These are phyloP conservation scores for Psilocybe tampanensis DNA, from an alignment of 768 basidiomycete genomes.

Conservation along the genomic window DNA sequence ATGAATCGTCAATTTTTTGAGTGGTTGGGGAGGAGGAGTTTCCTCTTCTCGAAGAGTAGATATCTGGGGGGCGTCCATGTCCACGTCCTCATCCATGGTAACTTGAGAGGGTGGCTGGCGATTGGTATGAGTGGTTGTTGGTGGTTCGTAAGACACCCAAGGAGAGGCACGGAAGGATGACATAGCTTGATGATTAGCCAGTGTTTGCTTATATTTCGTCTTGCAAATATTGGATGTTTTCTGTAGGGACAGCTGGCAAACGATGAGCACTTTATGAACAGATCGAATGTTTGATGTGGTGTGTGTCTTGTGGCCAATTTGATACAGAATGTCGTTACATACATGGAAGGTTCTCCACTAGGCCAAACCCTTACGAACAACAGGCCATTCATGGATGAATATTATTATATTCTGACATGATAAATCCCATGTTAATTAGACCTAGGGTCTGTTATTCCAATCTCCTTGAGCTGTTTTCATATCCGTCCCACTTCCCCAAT, in stretches of 20 bases:
- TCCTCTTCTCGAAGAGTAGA: slow-evolving; percentile 76
- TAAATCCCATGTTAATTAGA: too few relatives aligned
- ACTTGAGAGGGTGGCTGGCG: slow-evolving; percentile 26
- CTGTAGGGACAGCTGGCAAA: slow-evolving; percentile 9
- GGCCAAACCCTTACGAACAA: neutral
- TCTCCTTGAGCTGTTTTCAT: slow-evolving; percentile 48
- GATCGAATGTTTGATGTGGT: slow-evolving; percentile 1
- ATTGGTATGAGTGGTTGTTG: slow-evolving; percentile 23
- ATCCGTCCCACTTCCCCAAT: slow-evolving; percentile 69
- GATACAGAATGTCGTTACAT: neutral
- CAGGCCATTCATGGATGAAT: too few relatives aligned
- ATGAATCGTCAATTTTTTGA: slow-evolving; percentile 19
- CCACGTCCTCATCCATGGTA: slow-evolving; percentile 48
- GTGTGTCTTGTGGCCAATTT: slow-evolving; percentile 1
- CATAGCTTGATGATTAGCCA: slow-evolving; percentile 27
- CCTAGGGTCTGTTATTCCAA: slow-evolving; percentile 19
- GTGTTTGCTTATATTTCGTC: slow-evolving; percentile 43
- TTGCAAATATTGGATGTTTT: slow-evolving; percentile 11
- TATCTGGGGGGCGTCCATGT: slow-evolving; percentile 84
- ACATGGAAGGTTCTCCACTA: neutral
- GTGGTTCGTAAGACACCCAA: slow-evolving; percentile 59
- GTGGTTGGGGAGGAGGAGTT: slow-evolving; percentile 57
- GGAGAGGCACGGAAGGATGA: slow-evolving; percentile 62
- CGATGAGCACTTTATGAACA: neutral
- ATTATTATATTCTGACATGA: too few relatives aligned